Evolutionary conservation across 164 flowering plant species (phyloP).

Genomic region (Sedum album): DNA sequence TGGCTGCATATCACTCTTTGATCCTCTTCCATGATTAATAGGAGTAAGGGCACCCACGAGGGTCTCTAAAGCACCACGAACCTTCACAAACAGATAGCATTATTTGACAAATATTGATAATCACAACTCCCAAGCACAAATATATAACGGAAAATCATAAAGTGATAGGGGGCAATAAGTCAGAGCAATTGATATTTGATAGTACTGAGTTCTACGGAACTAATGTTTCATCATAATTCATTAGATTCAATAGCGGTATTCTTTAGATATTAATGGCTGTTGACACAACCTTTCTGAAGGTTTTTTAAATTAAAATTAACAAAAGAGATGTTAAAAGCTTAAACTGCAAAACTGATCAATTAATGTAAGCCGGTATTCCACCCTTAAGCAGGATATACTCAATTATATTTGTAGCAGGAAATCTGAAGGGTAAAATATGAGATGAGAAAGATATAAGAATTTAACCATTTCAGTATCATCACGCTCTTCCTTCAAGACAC

Average conservation of each 20-base stretch:
- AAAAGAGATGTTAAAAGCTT: neutral
- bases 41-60: conserved; percentile 86
- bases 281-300: neutral
- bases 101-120: neutral
- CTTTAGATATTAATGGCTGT: neutral
- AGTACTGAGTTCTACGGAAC: too few relatives aligned
- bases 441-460: conserved; percentile 6
- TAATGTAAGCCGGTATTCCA: neutral
- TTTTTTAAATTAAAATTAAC: neutral
- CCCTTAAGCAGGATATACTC: neutral
- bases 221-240: too few relatives aligned
- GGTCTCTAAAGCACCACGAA: conserved; percentile 92
- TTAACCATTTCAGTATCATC: conserved; percentile 96
- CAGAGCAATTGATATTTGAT: too few relatives aligned
- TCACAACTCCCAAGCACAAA: too few relatives aligned
- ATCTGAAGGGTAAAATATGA: neutral
- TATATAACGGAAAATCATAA: too few relatives aligned
- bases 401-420: neutral
- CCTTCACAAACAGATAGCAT: conserved; percentile 34
- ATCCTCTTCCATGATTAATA: conserved; percentile 45
- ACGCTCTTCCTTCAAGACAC: conserved; percentile 82
- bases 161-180: too few relatives aligned
- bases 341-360: neutral
- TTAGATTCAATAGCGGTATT: too few relatives aligned
- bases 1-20: conserved; percentile 70